phyloP scores from a whole-genome alignment of 805 yeast species.

The Starmera quercuum region DNA sequence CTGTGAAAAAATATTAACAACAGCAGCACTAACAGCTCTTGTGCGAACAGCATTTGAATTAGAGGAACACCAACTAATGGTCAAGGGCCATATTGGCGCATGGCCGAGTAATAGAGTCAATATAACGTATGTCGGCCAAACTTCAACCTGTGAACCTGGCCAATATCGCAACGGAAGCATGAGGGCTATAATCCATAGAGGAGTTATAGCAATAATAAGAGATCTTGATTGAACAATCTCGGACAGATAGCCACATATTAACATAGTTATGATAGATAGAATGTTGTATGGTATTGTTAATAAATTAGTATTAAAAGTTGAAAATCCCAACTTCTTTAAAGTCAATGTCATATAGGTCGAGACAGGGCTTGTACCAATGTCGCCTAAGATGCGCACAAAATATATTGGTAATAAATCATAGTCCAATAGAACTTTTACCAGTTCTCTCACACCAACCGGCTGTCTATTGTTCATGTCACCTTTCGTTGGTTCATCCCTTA shows the following conservation, averaged over 20 bases:
- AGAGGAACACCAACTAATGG: conserved; percentile 53
- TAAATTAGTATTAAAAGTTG: conserved; percentile 43
- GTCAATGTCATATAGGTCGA: conserved; percentile 39
- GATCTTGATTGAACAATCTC: conserved; percentile 28
- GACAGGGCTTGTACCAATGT: conserved; percentile 30
- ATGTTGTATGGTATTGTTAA: conserved; percentile 43
- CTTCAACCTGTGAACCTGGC: conserved; percentile 29
- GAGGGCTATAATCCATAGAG: conserved; percentile 31
- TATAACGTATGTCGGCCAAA: conserved; percentile 36
- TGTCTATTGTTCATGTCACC: conserved; percentile 61
- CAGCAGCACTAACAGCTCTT: conserved; percentile 57
- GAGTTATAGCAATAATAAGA: conserved; percentile 18
- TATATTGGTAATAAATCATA: conserved; percentile 52
- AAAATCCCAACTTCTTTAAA: conserved; percentile 42
- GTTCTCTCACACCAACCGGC: conserved; percentile 33
- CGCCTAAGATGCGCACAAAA: conserved; percentile 35
- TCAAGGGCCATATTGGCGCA: conserved; percentile 45
- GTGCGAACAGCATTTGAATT: conserved; percentile 57
- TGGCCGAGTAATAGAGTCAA: conserved; percentile 30
- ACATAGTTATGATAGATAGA: conserved; percentile 27
- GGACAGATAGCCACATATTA: conserved; percentile 28
- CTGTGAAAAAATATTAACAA: conserved; percentile 60
- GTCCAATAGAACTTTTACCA: conserved; percentile 36
- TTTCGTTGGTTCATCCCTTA: conserved; percentile 57
- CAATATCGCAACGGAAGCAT: conserved; percentile 29